Base-by-base conservation (phyloP, 768 basidiomycete genomes). In the Boletus fagicola region DNA sequence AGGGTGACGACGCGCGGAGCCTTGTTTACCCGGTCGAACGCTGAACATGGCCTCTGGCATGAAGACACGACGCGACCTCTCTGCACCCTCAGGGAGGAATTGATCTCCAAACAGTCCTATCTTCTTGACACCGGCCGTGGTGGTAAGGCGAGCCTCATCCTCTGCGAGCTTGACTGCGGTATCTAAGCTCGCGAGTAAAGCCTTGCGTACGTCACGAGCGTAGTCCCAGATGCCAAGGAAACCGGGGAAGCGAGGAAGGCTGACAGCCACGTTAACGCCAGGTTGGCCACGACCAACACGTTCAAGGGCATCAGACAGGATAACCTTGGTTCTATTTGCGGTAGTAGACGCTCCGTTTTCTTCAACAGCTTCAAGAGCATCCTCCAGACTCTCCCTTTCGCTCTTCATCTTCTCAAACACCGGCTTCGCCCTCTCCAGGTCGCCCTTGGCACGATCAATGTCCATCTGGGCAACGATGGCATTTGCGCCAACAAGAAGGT, bases 21-120 rank as follows among this genome's bases (percentile, higher is more conserved):
- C 74, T 55, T 74, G 67, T 62, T 67, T 79, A 51, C 79, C 72
- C 30, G 75, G 70, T 22, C 77, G 78, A 43, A 80, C 73, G 53
- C 83, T 84, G 76, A 98, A 99, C 97, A 99, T 98, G 15, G 92
- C 96, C 68, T 96, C 90, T n/a, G 96, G 92, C 77, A 92, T 85
- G 79, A 99, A 99, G 13, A 96, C 84, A 28, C 92, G 80, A 54
- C 84, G 81, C 49, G 84, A 84, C 40, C 92, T 80, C 70, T 94
- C 92, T 24, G 93, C 92, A 56, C 86, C 88, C 50, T 80, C 80
- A 1, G 90, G 90, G 16, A 99, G 82, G 73, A 91, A 84, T 55
- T 77, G 76, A 57, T 96, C 88, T 20, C 85, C 94, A 20, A 97
- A 76, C 18, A 79, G 74, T 40, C 78, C 76, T 59, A 97, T 83